Conservation (phyloP, 1,139 yeast species). For the Yamadazyma epiphylla region DNA sequence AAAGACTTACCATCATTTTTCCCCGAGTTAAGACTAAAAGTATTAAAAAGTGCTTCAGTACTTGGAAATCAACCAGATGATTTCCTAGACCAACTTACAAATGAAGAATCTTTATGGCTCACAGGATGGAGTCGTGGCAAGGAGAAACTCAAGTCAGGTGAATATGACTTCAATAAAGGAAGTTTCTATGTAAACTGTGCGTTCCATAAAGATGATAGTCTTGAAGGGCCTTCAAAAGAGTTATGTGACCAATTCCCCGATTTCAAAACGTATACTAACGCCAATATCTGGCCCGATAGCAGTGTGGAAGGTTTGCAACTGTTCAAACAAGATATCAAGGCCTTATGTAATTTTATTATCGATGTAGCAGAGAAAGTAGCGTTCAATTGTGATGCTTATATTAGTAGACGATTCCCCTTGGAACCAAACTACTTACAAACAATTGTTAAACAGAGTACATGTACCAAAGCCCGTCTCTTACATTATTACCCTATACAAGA, state of each 20-base stretch:
- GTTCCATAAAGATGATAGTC: slow-evolving; percentile 38
- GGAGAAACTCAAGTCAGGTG: slow-evolving; percentile 41
- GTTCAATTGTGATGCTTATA: slow-evolving; percentile 47
- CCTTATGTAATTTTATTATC: slow-evolving; percentile 43
- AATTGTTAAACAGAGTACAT: slow-evolving; percentile 47
- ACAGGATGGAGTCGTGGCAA: slow-evolving; percentile 69
- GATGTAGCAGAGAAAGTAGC: slow-evolving; percentile 52
- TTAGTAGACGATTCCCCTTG: slow-evolving; percentile 27
- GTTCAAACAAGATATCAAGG: slow-evolving; percentile 36
- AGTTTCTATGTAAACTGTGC: slow-evolving; percentile 61
- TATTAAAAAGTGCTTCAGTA: slow-evolving; percentile 41
- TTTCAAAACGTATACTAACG: slow-evolving; percentile 42
- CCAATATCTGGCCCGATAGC: slow-evolving; percentile 53
- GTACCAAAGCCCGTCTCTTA: slow-evolving; percentile 57
- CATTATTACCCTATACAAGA: slow-evolving; percentile 44
- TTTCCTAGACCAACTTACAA: slow-evolving; percentile 37
- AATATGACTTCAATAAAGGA: slow-evolving; percentile 54
- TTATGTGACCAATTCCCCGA: slow-evolving; percentile 27
- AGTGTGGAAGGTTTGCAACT: slow-evolving; percentile 15
- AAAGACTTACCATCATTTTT: slow-evolving; percentile 40
- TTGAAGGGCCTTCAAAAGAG: slow-evolving; percentile 44
- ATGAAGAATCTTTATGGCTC: slow-evolving; percentile 47
- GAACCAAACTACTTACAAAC: slow-evolving; percentile 36
- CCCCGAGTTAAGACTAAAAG: slow-evolving; percentile 35
- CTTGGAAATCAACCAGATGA: slow-evolving; percentile 40